Conservation (phyloP, 2,329 filamentous ascomycete species). For the Cladosporium oxysporum region DNA sequence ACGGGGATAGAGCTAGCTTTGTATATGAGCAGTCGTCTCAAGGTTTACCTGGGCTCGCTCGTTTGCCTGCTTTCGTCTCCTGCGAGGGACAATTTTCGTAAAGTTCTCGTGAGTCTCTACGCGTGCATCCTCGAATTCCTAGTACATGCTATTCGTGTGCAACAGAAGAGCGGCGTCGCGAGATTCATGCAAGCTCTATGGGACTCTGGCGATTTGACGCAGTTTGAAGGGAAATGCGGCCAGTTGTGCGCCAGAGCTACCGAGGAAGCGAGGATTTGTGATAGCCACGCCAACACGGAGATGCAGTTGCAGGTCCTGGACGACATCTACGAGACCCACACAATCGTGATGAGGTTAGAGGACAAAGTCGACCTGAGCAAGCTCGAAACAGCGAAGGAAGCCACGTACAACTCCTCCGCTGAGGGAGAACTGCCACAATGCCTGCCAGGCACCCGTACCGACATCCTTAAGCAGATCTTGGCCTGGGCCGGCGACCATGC, state of each 20-base stretch:
- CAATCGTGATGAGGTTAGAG: not conserved
- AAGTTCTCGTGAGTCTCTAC: constrained; percentile 3
- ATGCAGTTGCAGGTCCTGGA: not conserved
- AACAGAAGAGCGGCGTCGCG: not conserved
- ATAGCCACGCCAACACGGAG: not conserved
- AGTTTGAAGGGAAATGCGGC: not conserved
- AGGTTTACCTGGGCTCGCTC: constrained; percentile 13
- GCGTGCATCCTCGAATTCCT: constrained; percentile 9
- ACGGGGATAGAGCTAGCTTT: constrained; percentile 15
- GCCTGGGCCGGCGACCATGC: not conserved
- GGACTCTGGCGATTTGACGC: not conserved
- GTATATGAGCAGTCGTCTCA: constrained; percentile 15
- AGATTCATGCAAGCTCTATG: constrained; percentile 1
- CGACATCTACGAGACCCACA: constrained; percentile 1
- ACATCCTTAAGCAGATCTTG: not conserved
- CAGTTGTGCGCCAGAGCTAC: not conserved
- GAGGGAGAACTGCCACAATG: constrained; percentile 23
- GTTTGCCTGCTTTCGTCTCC: not conserved
- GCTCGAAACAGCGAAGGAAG: constrained; percentile 23
- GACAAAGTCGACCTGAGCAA: constrained; percentile 4
- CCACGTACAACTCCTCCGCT: constrained; percentile 30
- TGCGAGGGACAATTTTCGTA: not conserved
- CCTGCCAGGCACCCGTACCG: not conserved
- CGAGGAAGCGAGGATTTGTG: constrained; percentile 18
- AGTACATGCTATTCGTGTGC: constrained; percentile 1